Conservation (phyloP, 768 basidiomycete genomes). For the Gautieria morchelliformis region DNA sequence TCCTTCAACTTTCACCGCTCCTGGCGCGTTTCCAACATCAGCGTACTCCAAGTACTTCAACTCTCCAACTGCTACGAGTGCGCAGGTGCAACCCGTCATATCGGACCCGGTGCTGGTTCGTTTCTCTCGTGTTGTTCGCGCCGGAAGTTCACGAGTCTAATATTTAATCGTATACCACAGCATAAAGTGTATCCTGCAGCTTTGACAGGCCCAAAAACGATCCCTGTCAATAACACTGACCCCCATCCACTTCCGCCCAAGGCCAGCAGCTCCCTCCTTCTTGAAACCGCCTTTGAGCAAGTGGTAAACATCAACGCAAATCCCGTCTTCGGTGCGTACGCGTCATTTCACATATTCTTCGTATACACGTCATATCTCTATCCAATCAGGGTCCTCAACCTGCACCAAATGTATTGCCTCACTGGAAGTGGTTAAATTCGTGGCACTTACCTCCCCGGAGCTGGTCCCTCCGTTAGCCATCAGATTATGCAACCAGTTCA, state of each 20-base stretch:
- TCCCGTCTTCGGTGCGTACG: conserved; percentile 36
- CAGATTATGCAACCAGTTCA: conserved; percentile 50
- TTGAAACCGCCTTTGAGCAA: conserved; percentile 45
- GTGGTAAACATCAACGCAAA: conserved; percentile 38
- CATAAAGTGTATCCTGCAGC: conserved; percentile 46
- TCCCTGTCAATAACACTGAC: conserved; percentile 57
- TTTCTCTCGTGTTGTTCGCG: neutral
- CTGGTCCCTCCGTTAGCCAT: conserved; percentile 49
- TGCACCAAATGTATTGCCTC: conserved; percentile 55
- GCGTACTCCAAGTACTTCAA: conserved; percentile 61
- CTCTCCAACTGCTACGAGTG: conserved; percentile 59
- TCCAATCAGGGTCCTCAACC: neutral
- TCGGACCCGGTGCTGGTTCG: conserved; percentile 59
- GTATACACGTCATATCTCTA: conserved; percentile 6
- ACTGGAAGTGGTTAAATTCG: conserved; percentile 55
- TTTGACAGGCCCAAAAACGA: conserved; percentile 54
- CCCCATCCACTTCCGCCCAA: conserved; percentile 57
- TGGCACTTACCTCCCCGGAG: conserved; percentile 52
- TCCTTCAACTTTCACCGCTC: conserved; percentile 45
- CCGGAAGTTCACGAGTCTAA: conserved; percentile 4
- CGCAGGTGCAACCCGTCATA: conserved; percentile 69
- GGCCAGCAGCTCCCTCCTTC: conserved; percentile 36
- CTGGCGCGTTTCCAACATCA: conserved; percentile 58
- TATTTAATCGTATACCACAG: conserved; percentile 23
- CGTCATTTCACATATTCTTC: neutral